Evolutionary conservation across 768 basidiomycete species (phyloP).

Genomic region (Pleurotus sapidus): DNA sequence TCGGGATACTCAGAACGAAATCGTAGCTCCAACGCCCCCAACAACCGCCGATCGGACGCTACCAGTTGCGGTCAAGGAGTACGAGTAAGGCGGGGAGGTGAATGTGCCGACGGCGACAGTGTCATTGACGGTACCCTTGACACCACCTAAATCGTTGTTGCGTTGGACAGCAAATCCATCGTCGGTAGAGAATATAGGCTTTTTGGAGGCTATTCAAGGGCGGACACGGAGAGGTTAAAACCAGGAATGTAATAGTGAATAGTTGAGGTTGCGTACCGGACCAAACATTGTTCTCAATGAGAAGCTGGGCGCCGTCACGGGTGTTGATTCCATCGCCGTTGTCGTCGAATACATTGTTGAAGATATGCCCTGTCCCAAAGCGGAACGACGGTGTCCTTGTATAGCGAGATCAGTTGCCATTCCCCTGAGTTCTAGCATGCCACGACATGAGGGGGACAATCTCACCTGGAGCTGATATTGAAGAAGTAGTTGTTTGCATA

Average conservation of each 20-base stretch:
- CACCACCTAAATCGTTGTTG: constrained; percentile 34
- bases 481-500: constrained; percentile 8
- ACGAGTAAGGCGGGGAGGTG: constrained; percentile 30
- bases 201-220: constrained; percentile 25
- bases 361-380: constrained; percentile 44
- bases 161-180: constrained; percentile 36
- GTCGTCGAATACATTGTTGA: constrained; percentile 41
- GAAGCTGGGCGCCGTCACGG: constrained; percentile 30
- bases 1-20: constrained; percentile 29
- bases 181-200: constrained; percentile 40
- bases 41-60: constrained; percentile 24
- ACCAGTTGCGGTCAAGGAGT: constrained; percentile 23
- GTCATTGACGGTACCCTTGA: constrained; percentile 13
- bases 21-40: constrained; percentile 27
- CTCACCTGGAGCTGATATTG: background rate
- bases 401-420: no score
- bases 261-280: constrained; percentile 22
- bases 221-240: no score
- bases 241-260: no score
- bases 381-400: constrained; percentile 40
- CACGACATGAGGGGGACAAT: no score
- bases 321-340: constrained; percentile 23
- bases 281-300: constrained; percentile 47
- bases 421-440: no score
- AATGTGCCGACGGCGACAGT: constrained; percentile 30